Evolutionary conservation across 768 basidiomycete species (phyloP).

Genomic region (Boletus fagicola): DNA sequence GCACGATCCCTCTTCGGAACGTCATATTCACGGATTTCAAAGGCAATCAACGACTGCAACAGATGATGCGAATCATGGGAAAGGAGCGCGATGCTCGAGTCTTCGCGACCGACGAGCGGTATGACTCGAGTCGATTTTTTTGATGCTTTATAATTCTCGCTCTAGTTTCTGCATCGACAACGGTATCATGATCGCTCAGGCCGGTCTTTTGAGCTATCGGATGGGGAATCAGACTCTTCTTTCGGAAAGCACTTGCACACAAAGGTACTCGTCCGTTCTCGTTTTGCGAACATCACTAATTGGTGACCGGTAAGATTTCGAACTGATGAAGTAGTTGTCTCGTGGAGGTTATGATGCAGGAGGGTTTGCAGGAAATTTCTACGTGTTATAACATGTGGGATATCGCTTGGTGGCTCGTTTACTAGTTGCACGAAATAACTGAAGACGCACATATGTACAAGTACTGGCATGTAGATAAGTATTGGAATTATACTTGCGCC

Average conservation of each 20-base stretch:
- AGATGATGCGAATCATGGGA: slow-evolving; percentile 99
- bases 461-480: not conserved
- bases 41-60: slow-evolving; percentile 92
- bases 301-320: slow-evolving; percentile 60
- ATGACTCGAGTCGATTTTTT: slow-evolving; percentile 17
- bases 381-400: not conserved
- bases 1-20: not conserved
- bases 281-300: slow-evolving; percentile 9
- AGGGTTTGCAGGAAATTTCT: not conserved
- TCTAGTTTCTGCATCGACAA: slow-evolving; percentile 99
- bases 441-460: not conserved
- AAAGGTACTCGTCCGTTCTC: slow-evolving; percentile 51
- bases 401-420: not conserved
- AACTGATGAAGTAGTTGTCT: slow-evolving; percentile 90
- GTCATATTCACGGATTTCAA: not conserved
- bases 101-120: slow-evolving; percentile 97
- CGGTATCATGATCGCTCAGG: slow-evolving; percentile 99
- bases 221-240: slow-evolving; percentile 86
- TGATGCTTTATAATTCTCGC: not conserved
- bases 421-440: not conserved
- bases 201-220: slow-evolving; percentile 85
- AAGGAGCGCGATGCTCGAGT: slow-evolving; percentile 82
- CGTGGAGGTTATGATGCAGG: slow-evolving; percentile 61
- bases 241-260: slow-evolving; percentile 83
- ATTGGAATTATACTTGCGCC: slow-evolving; percentile 20